A percentile compares a stretch with the other conserved stretches of the same genome.
Conservation (phyloP, 148 eudicot species). For the Beta vulgaris region DNA sequence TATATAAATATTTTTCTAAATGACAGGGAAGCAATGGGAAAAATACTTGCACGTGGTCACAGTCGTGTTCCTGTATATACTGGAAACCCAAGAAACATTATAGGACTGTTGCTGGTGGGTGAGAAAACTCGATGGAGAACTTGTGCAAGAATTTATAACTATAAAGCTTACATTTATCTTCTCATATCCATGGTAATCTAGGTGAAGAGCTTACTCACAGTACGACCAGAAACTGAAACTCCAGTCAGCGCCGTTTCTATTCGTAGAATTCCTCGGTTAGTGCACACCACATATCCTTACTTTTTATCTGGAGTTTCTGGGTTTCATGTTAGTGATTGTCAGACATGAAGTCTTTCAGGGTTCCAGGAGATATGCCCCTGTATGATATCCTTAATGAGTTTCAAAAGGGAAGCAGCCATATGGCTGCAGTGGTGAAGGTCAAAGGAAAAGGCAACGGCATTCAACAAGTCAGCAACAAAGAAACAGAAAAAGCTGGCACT, state of each 20-base stretch:
- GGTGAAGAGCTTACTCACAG: slow-evolving; percentile 96
- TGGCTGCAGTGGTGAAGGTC: slow-evolving; percentile 91
- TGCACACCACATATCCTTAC: background rate
- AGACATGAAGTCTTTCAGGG: slow-evolving; percentile 38
- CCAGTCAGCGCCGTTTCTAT: slow-evolving; percentile 96
- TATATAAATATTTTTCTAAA: background rate
- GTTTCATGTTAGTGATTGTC: slow-evolving; percentile 3
- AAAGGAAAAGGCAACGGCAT: slow-evolving; percentile 40
- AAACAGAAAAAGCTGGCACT: slow-evolving; percentile 23
- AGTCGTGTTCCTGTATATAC: slow-evolving; percentile 95
- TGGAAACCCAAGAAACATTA: slow-evolving; percentile 80
- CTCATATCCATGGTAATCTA: slow-evolving; percentile 22
- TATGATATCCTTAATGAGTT: slow-evolving; percentile 93
- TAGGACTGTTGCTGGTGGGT: slow-evolving; percentile 88
- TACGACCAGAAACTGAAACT: slow-evolving; percentile 91
- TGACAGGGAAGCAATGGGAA: slow-evolving; percentile 95
- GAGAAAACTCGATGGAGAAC: slow-evolving; percentile 6
- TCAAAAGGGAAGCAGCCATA: slow-evolving; percentile 93
- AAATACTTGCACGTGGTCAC: slow-evolving; percentile 91
- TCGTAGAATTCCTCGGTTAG: slow-evolving; percentile 83
- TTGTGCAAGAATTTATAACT: background rate
- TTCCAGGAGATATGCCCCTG: slow-evolving; percentile 86
- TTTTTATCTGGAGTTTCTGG: background rate
- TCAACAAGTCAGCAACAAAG: slow-evolving; percentile 29
- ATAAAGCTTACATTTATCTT: background rate